phyloP scores from a whole-genome alignment of 257 asterid species.

The Coffea canephora region DNA sequence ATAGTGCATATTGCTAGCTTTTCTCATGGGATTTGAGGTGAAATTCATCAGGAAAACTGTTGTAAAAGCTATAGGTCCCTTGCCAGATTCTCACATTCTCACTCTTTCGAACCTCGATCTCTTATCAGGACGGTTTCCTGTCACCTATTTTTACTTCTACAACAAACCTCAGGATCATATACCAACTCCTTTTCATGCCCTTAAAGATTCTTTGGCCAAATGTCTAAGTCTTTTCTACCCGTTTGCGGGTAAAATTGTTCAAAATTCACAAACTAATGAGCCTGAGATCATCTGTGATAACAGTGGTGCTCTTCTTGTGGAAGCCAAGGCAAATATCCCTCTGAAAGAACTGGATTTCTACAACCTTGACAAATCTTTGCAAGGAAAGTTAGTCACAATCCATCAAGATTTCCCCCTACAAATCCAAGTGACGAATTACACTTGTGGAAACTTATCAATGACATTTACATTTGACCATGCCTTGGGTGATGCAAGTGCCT shows the following conservation, averaged over 20 bases:
- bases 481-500: conserved; percentile 57
- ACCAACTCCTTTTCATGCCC: conserved; percentile 7
- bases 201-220: conserved; percentile 39
- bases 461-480: conserved; percentile 63
- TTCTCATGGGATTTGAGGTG: conserved; percentile 28
- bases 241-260: conserved; percentile 43
- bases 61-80: conserved; percentile 34
- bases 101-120: conserved; percentile 62
- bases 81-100: conserved; percentile 30
- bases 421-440: conserved; percentile 43
- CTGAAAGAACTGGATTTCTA: conserved; percentile 41
- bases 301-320: conserved; percentile 44
- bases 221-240: conserved; percentile 54
- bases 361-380: conserved; percentile 36
- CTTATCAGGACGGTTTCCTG: conserved; percentile 59
- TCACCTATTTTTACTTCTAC: conserved; percentile 52
- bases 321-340: conserved; percentile 39
- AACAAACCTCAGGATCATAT: neutral
- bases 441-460: conserved; percentile 39
- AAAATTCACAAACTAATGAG: conserved; percentile 34
- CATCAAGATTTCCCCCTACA: conserved; percentile 32
- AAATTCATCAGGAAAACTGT: conserved; percentile 29
- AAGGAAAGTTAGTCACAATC: conserved; percentile 33
- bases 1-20: too few species aligned
- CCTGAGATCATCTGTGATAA: conserved; percentile 55